phyloP scores from a whole-genome alignment of 345 rosid genomes.

The Eucalyptus polyanthemos region DNA sequence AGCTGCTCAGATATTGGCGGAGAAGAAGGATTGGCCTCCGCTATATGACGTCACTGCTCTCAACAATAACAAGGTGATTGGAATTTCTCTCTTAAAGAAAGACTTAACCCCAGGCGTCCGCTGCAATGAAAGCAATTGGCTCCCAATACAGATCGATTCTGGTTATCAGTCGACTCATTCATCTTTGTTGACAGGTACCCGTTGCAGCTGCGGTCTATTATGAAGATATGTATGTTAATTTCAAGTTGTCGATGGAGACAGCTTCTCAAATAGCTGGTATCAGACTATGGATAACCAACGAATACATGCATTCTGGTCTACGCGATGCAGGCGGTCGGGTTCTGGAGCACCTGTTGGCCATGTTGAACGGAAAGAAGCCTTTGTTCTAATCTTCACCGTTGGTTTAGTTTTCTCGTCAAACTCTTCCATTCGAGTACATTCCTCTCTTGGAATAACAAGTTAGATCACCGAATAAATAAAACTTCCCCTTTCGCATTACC shows the following conservation, averaged over 20 bases:
- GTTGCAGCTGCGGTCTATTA: slow-evolving; percentile 85
- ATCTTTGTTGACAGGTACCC: slow-evolving; percentile 42
- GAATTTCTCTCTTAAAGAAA: not conserved
- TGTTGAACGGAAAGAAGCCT: slow-evolving; percentile 77
- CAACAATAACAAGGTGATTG: slow-evolving; percentile 41
- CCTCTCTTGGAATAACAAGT: not conserved
- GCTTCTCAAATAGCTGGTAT: slow-evolving; percentile 60
- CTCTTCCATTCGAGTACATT: not conserved
- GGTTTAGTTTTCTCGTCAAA: not conserved
- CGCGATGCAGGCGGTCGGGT: slow-evolving; percentile 68
- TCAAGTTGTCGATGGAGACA: slow-evolving; percentile 74
- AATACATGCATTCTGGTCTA: slow-evolving; percentile 92
- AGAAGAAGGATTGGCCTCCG: slow-evolving; percentile 80
- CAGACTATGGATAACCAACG: slow-evolving; percentile 76
- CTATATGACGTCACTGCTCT: slow-evolving; percentile 38
- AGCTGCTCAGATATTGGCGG: slow-evolving; percentile 54
- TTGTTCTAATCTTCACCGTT: slow-evolving; percentile 22
- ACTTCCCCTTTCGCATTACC: not conserved
- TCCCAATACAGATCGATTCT: not conserved
- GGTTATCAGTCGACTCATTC: not conserved
- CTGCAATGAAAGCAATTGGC: not conserved
- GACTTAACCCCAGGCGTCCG: not conserved
- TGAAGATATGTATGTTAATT: slow-evolving; percentile 82
- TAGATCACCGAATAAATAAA: not conserved
- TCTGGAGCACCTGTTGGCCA: slow-evolving; percentile 69